Evolutionary conservation across 2,329 filamentous ascomycete species (phyloP).

Genomic region (Leptographium lundbergii): DNA sequence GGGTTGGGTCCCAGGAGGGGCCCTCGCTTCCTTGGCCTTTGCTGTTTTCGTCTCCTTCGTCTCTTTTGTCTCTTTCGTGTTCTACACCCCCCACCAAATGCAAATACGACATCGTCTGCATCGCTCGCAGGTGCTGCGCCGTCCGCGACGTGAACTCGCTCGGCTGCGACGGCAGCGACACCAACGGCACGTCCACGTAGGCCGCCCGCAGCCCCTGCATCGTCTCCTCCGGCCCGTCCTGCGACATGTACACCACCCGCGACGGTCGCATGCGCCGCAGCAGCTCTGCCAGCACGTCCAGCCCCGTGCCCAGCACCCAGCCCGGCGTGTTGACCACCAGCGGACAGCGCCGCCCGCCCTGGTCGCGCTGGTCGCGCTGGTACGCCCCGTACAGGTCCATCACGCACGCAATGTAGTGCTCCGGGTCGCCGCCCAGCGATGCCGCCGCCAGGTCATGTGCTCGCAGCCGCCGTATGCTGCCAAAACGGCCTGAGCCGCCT

Average conservation of each 20-base stretch:
- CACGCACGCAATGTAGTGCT: constrained; percentile 52
- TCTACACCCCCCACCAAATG: constrained; percentile 37
- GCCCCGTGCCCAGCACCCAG: constrained; percentile 59
- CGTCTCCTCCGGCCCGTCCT: constrained; percentile 45
- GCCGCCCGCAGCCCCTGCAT: constrained; percentile 38
- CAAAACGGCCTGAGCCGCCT: too few species aligned
- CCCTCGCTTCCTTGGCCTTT: background rate
- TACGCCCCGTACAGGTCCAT: constrained; percentile 50
- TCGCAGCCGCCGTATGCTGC: constrained; percentile 29
- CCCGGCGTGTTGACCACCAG: constrained; percentile 64
- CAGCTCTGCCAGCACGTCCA: constrained; percentile 49
- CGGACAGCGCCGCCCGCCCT: constrained; percentile 29
- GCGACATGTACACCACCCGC: constrained; percentile 56
- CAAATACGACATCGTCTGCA: constrained; percentile 75
- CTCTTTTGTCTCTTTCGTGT: too few species aligned
- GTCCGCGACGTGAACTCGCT: constrained; percentile 45
- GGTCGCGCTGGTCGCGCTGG: constrained; percentile 27
- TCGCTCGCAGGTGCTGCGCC: constrained; percentile 52
- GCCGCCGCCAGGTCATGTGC: constrained; percentile 55
- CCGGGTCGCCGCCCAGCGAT: constrained; percentile 52
- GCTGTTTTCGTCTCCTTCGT: too few species aligned
- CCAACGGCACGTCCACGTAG: constrained; percentile 28
- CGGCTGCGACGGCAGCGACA: constrained; percentile 45
- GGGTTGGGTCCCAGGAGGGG: constrained; percentile 35
- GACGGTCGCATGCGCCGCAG: constrained; percentile 40